Base-by-base conservation (phyloP, 73 alveolate genomes). In the Strombidium stylifer region DNA sequence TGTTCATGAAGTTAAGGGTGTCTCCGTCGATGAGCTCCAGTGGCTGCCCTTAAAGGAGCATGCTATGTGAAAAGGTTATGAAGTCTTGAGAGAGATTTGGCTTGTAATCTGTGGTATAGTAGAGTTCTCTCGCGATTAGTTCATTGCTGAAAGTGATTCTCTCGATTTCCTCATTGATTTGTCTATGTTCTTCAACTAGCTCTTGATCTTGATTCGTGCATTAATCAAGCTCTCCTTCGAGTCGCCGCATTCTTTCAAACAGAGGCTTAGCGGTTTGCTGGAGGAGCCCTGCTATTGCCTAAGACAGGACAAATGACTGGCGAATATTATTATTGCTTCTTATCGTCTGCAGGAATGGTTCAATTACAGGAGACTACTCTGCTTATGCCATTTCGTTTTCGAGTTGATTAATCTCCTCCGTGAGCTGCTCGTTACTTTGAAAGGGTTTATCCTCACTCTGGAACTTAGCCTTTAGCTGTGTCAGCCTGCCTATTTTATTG, bases 1-100 rank as follows among this genome's bases (percentile, higher is more conserved):
- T 31, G 8, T 5, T 1, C 4, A 60, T 21, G 18, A 60, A 60
- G 6, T 3, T 19, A 2, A 60, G 30, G 27, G 39, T 60, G 27
- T 60, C 42, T 60, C 75, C 75, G 25, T 60, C 75, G 20, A 60
- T 60, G 27, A 60, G 23, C 30, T 60, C 75, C 18, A 32, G 18
- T 15, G 75, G 75, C 28, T 60, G 30, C 3, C 62, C 75, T 21
- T 41, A 27, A 25, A 1, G 3, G 19, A 4, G 25, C 11, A n/a
- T 21, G 40, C 19, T 31, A 7, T 39, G 46, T 11, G 19, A 12
- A n/a, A n/a, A 1, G 4, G 12, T 25, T 1, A 6, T 6, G 27
- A 18, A 11, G 5, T 10, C 16, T 15, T 14, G 3, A 20, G 10
- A n/a, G n/a, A 42, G 16, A 16, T 42, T 12, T 14, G 10, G 24